Percentiles rank a stretch among this genome's conserved stretches.
phyloP scores from a whole-genome alignment of 192 early-diverging fungal genomes.

The Coemansia sp. region DNA sequence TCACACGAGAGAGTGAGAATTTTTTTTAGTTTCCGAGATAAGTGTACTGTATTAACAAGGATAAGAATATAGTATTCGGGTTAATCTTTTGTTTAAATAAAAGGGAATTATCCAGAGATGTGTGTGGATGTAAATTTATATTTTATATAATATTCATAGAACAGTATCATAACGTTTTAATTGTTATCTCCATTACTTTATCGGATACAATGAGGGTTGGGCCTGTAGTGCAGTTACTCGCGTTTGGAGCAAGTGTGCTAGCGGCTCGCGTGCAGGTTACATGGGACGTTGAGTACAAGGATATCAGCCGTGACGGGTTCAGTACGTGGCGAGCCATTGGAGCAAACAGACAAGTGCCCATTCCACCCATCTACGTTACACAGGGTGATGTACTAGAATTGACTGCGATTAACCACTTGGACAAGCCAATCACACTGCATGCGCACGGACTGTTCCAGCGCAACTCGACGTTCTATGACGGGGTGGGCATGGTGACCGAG shows the following conservation, averaged over 20 bases:
- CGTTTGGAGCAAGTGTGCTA: background rate
- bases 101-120: too few relatives aligned
- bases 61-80: too few relatives aligned
- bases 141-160: too few relatives aligned
- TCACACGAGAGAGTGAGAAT: too few relatives aligned
- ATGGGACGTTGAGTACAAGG: conserved; percentile 64
- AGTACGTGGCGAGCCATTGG: conserved; percentile 58
- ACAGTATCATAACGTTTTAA: too few relatives aligned
- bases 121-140: too few relatives aligned
- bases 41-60: too few relatives aligned
- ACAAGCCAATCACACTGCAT: conserved; percentile 62
- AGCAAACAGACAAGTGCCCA: conserved; percentile 63
- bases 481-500: conserved; percentile 63
- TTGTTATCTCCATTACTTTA: too few relatives aligned
- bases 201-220: too few relatives aligned
- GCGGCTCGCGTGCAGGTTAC: conserved; percentile 18
- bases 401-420: conserved; percentile 46
- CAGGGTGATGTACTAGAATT: conserved; percentile 29
- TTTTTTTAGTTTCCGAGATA: too few relatives aligned
- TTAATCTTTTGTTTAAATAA: too few relatives aligned
- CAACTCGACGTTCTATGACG: conserved; percentile 65
- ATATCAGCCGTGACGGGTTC: conserved; percentile 62
- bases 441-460: conserved; percentile 76
- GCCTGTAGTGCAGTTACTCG: too few relatives aligned
- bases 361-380: conserved; percentile 12